Conservation (phyloP, 176 grass and related monocot species). For the Zea mays region DNA sequence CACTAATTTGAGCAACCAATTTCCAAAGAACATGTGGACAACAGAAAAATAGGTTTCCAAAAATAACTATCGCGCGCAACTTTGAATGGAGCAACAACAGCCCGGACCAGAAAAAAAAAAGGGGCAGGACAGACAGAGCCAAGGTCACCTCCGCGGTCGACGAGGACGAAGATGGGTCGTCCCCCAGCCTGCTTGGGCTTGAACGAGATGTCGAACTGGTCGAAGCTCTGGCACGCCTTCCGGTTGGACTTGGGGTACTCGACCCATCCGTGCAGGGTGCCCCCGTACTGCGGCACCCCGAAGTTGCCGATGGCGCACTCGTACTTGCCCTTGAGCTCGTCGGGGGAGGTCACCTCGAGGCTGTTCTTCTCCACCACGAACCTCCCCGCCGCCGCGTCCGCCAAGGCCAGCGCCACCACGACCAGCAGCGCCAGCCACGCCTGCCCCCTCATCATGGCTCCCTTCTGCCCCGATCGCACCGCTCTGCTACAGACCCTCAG, state of each 20-base stretch:
- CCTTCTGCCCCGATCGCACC: neutral
- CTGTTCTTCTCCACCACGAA: constrained; percentile 97
- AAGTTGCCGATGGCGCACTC: constrained; percentile 92
- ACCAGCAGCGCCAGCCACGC: constrained; percentile 42
- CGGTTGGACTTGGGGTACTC: constrained; percentile 64
- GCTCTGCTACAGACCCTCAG: neutral
- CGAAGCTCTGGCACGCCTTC: constrained; percentile 72
- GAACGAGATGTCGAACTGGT: constrained; percentile 64
- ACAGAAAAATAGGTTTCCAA: neutral
- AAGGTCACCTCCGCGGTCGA: constrained; percentile 71
- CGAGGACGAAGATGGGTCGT: constrained; percentile 59
- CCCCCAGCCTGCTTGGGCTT: constrained; percentile 53
- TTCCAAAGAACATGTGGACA: constrained; percentile 14
- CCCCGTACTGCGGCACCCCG: constrained; percentile 81
- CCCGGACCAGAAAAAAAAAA: neutral
- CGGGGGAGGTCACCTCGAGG: constrained; percentile 68
- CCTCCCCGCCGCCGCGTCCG: constrained; percentile 41
- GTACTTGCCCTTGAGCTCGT: constrained; percentile 64
- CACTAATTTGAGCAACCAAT: neutral
- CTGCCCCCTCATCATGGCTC: constrained; percentile 50
- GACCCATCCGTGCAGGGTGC: constrained; percentile 69
- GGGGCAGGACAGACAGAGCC: neutral
- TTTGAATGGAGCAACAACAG: constrained; percentile 6
- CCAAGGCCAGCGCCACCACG: constrained; percentile 32
- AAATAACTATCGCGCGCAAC: neutral